These are phyloP conservation scores for Blyttiomyces sp. DNA, from an alignment of 371 early-diverging fungal species.

Conservation along the genomic window DNA sequence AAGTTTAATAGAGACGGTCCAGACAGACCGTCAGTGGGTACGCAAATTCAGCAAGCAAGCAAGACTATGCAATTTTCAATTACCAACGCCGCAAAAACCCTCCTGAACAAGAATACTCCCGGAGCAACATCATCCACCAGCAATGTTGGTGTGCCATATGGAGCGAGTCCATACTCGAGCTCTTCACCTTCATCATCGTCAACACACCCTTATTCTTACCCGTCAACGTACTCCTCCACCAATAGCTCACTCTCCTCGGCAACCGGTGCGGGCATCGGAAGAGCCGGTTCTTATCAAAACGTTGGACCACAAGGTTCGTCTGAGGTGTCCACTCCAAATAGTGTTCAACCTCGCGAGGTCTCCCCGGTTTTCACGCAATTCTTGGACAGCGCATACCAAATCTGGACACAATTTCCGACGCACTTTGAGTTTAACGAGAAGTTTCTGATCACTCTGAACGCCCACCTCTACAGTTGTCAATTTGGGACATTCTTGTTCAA, in stretches of 20 bases:
- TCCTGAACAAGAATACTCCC: slow-evolving; percentile 27
- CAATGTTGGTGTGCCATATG: too few relatives aligned
- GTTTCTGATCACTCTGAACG: slow-evolving; percentile 74
- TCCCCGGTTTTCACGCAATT: slow-evolving; percentile 95
- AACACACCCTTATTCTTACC: slow-evolving; percentile 1
- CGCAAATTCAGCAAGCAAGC: slow-evolving; percentile 34
- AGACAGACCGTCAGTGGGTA: slow-evolving; percentile 25
- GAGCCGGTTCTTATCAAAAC: too few relatives aligned
- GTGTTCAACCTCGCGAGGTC: slow-evolving; percentile 61
- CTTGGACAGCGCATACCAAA: slow-evolving; percentile 89
- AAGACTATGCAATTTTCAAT: slow-evolving; percentile 37
- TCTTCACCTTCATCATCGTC: slow-evolving; percentile 2
- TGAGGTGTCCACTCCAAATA: slow-evolving; percentile 30
- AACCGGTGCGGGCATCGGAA: too few relatives aligned
- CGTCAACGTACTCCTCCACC: too few relatives aligned
- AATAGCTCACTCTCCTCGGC: too few relatives aligned
- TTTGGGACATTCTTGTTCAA: slow-evolving; percentile 93
- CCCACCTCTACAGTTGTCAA: slow-evolving; percentile 83
- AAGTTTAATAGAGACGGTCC: slow-evolving; percentile 33
- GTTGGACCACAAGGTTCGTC: slow-evolving; percentile 23
- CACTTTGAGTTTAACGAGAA: slow-evolving; percentile 90
- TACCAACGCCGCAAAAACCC: slow-evolving; percentile 30
- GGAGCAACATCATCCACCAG: background rate
- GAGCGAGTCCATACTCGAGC: too few relatives aligned
- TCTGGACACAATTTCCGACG: slow-evolving; percentile 81